phyloP scores from a whole-genome alignment of 345 rosid species.

The Ricinus communis region DNA sequence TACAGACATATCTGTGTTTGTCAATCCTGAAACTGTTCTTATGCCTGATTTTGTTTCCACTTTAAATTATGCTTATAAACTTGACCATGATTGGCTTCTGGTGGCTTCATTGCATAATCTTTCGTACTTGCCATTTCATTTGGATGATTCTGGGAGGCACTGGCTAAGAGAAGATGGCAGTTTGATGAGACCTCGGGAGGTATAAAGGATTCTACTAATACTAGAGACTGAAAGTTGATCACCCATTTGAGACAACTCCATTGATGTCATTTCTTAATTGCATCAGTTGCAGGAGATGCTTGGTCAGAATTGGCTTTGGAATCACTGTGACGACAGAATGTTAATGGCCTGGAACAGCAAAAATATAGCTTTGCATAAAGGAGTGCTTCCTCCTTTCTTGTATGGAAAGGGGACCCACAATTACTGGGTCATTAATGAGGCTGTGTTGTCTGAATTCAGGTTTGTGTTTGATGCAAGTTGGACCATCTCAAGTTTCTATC shows the following conservation, averaged over 20 bases:
- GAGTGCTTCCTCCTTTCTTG: slow-evolving; percentile 83
- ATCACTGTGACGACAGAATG: slow-evolving; percentile 48
- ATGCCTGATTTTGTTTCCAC: slow-evolving; percentile 57
- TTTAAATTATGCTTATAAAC: slow-evolving; percentile 51
- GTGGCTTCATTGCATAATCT: slow-evolving; percentile 52
- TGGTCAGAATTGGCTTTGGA: slow-evolving; percentile 31
- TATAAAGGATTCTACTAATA: slow-evolving; percentile 30
- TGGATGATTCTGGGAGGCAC: slow-evolving; percentile 50
- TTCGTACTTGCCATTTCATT: slow-evolving; percentile 53
- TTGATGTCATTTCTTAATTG: slow-evolving; percentile 37
- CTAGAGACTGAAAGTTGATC: slow-evolving; percentile 27
- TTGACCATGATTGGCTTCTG: slow-evolving; percentile 72
- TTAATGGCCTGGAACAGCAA: slow-evolving; percentile 77
- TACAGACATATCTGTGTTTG: slow-evolving; percentile 58
- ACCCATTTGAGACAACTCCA: slow-evolving; percentile 12
- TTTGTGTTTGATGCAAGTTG: slow-evolving; percentile 78
- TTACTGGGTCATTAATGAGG: slow-evolving; percentile 74
- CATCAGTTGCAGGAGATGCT: slow-evolving; percentile 72
- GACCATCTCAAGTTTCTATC: slow-evolving; percentile 51
- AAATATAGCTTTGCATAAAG: slow-evolving; percentile 56
- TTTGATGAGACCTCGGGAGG: slow-evolving; percentile 55
- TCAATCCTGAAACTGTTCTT: slow-evolving; percentile 55
- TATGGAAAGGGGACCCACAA: slow-evolving; percentile 63
- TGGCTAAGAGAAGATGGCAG: slow-evolving; percentile 58
- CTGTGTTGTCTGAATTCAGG: slow-evolving; percentile 55